Percentiles rank a stretch among this genome's conserved stretches.
phyloP scores from a whole-genome alignment of 345 rosid species.

The Eucalyptus cloeziana region DNA sequence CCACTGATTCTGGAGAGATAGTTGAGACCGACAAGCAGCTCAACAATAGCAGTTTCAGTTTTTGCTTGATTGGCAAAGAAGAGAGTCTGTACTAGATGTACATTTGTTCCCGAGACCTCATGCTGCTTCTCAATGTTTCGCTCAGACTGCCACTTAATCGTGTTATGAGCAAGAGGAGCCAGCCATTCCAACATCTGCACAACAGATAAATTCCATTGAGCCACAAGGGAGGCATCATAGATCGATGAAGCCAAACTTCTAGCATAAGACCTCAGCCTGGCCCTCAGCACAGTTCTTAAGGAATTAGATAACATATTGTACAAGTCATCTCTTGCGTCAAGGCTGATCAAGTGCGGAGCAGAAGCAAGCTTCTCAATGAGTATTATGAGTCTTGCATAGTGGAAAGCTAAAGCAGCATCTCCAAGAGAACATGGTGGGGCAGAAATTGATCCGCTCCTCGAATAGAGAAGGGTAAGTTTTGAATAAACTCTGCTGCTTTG shows the following conservation, averaged over 20 bases:
- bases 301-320: conserved; percentile 41
- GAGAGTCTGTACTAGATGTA: conserved; percentile 53
- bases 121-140: conserved; percentile 40
- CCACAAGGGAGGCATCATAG: conserved; percentile 27
- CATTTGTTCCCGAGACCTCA: conserved; percentile 21
- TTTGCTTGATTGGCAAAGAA: conserved; percentile 45
- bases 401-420: conserved; percentile 46
- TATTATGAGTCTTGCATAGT: conserved; percentile 42
- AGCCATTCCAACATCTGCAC: conserved; percentile 40
- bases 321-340: conserved; percentile 34
- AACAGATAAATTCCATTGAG: conserved; percentile 29
- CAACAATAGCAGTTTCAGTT: conserved; percentile 51
- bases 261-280: conserved; percentile 19
- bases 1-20: conserved; percentile 21
- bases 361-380: conserved; percentile 40
- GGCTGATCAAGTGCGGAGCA: conserved; percentile 32
- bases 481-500: conserved; percentile 9
- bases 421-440: conserved; percentile 47
- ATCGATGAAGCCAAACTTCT: conserved; percentile 15
- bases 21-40: conserved; percentile 55
- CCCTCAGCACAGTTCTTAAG: conserved; percentile 22
- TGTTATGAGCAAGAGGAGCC: conserved; percentile 51
- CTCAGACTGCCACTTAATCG: conserved; percentile 46
- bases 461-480: conserved; percentile 17
- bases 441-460: conserved; percentile 14